These are phyloP conservation scores for Tolypocladium tundrense DNA, from an alignment of 2,329 filamentous ascomycete genomes.

Conservation along the genomic window DNA sequence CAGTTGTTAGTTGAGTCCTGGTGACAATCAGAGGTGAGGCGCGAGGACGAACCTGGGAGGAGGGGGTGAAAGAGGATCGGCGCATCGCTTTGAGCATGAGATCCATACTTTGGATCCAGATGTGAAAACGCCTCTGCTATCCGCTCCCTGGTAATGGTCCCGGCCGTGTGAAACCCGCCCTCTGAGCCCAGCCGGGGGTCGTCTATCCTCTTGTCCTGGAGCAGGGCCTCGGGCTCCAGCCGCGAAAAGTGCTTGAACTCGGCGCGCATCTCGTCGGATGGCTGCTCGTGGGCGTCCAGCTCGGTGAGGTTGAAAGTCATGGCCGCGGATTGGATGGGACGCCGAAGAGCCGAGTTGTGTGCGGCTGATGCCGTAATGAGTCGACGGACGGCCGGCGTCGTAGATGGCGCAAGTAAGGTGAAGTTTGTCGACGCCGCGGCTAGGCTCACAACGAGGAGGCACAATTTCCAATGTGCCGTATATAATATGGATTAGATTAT, in stretches of 20 bases:
- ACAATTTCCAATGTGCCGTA: neutral
- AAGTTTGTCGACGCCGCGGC: neutral
- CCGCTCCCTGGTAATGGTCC: constrained; percentile 29
- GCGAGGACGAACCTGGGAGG: constrained; percentile 51
- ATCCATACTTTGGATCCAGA: constrained; percentile 23
- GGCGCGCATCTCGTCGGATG: constrained; percentile 57
- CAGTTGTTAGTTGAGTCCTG: neutral
- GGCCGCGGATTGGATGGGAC: neutral
- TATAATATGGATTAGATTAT: neutral
- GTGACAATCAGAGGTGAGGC: neutral
- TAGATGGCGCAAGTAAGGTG: neutral
- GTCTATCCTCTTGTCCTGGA: constrained; percentile 45
- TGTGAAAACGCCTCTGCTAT: constrained; percentile 32
- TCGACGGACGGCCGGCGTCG: neutral
- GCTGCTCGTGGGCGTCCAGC: constrained; percentile 68
- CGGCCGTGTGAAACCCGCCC: constrained; percentile 34
- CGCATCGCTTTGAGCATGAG: constrained; percentile 24
- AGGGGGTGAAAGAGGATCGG: constrained; percentile 54
- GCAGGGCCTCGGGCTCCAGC: constrained; percentile 40
- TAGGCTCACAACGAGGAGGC: neutral
- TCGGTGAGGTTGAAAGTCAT: constrained; percentile 22
- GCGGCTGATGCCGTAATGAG: neutral
- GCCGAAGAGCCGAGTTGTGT: neutral
- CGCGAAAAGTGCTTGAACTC: constrained; percentile 69
- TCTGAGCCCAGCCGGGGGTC: constrained; percentile 31